Percentiles rank a stretch among this genome's conserved stretches.
Conservation (phyloP, 1,139 yeast genomes). For the Scheffersomyces stambukii region DNA sequence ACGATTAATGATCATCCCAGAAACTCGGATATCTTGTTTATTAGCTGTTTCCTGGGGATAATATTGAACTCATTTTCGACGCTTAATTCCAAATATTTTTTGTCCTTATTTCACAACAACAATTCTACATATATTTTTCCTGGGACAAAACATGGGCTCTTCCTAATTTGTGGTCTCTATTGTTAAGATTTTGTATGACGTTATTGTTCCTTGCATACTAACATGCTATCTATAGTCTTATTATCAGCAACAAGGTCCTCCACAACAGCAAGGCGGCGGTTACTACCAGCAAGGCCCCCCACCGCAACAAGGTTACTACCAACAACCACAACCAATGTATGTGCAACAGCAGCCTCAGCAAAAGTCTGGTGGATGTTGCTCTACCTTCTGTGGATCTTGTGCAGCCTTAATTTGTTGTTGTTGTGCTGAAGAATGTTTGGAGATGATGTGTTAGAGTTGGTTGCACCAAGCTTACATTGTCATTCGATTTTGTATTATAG, state of each 20-base stretch:
- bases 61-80: too few species aligned
- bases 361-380: constrained; percentile 32
- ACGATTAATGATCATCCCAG: too few species aligned
- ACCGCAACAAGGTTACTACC: constrained; percentile 27
- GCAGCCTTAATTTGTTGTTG: constrained; percentile 44
- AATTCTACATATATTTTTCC: too few species aligned
- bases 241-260: constrained; percentile 33
- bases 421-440: constrained; percentile 30
- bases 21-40: too few species aligned
- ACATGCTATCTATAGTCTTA: constrained; percentile 12
- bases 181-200: too few species aligned
- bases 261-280: constrained; percentile 26
- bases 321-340: constrained; percentile 41
- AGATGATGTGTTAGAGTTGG: constrained; percentile 11
- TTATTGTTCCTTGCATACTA: too few species aligned
- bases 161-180: too few species aligned
- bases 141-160: too few species aligned
- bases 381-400: constrained; percentile 40
- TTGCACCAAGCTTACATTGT: neutral
- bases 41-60: too few species aligned
- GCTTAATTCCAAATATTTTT: too few species aligned
- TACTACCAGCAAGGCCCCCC: constrained; percentile 33
- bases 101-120: too few species aligned
- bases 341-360: constrained; percentile 36
- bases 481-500: too few species aligned